Evolutionary conservation across 2,329 filamentous ascomycete species (phyloP).

Genomic region (Bipolaris cookei): DNA sequence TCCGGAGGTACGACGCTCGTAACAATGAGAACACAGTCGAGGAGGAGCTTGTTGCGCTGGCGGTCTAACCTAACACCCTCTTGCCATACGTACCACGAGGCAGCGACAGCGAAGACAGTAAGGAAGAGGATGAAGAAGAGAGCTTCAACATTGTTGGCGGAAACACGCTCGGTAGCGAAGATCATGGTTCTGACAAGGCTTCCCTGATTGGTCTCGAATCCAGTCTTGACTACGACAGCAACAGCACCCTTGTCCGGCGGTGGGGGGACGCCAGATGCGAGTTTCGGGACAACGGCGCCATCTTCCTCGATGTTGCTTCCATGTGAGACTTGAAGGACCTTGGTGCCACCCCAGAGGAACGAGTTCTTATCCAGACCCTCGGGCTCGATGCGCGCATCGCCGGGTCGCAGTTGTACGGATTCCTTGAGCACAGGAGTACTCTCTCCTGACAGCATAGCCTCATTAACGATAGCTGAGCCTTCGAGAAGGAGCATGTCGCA

Average conservation of each 20-base stretch:
- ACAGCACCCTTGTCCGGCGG: conserved; percentile 93
- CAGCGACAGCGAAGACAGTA: conserved; percentile 92
- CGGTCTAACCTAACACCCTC: conserved; percentile 93
- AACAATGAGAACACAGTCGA: conserved; percentile 96
- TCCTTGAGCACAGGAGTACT: conserved; percentile 97
- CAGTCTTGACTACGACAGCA: conserved; percentile 94
- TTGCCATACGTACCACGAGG: conserved; percentile 98
- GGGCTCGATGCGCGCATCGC: conserved; percentile 78
- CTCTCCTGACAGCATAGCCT: conserved; percentile 98
- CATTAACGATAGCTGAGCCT: conserved; percentile 96
- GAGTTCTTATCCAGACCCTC: conserved; percentile 96
- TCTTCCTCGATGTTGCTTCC: conserved; percentile 76
- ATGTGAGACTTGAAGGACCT: conserved; percentile 94
- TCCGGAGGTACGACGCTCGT: conserved; percentile 99
- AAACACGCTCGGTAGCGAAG: conserved; percentile 97
- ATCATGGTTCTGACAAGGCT: conserved; percentile 99
- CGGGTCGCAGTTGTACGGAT: conserved; percentile 87
- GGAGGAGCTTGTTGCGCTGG: conserved; percentile 94
- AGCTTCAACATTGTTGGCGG: conserved; percentile 96
- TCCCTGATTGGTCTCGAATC: conserved; percentile 97
- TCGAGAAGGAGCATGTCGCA: conserved; percentile 97
- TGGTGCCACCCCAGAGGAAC: conserved; percentile 96
- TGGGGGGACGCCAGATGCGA: conserved; percentile 77
- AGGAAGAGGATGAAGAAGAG: conserved; percentile 98
- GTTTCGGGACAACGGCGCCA: conserved; percentile 63